Conservation (phyloP, 306 rosid genomes). For the Mucuna pruriens region DNA sequence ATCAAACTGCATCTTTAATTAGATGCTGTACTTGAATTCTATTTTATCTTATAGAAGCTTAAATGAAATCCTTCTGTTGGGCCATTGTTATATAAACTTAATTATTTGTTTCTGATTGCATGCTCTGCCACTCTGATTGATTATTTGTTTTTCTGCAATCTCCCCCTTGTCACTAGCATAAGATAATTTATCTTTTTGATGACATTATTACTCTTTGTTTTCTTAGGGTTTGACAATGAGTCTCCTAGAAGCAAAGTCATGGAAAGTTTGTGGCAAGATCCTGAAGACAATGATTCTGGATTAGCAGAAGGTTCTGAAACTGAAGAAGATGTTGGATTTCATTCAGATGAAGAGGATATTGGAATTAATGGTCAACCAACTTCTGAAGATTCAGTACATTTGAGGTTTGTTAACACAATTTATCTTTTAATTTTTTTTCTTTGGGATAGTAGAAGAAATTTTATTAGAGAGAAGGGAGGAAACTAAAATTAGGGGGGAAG, state of each 20-base stretch:
- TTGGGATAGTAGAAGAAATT: neutral
- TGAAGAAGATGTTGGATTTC: constrained; percentile 53
- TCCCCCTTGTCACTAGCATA: constrained; percentile 11
- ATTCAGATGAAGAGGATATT: constrained; percentile 57
- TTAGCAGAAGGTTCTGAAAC: constrained; percentile 50
- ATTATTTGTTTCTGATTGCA: constrained; percentile 11
- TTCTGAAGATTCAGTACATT: constrained; percentile 43
- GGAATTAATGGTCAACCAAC: constrained; percentile 39
- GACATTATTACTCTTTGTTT: neutral
- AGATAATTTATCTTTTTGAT: constrained; percentile 11
- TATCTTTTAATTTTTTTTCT: neutral
- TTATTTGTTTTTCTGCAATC: constrained; percentile 16
- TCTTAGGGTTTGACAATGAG: constrained; percentile 53
- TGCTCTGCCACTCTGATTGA: neutral
- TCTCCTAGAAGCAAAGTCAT: constrained; percentile 37
- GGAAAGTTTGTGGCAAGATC: constrained; percentile 41
- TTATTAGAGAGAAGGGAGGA: constrained; percentile 9
- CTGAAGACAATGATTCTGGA: constrained; percentile 36
- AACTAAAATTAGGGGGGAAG: neutral
- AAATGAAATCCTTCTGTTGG: neutral
- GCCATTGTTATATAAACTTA: neutral
- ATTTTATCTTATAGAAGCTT: neutral
- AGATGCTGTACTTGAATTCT: neutral
- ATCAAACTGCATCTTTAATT: neutral
- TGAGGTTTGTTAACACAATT: constrained; percentile 56